A percentile compares a stretch with the other conserved stretches of the same genome.
Conservation (phyloP, 2,329 filamentous ascomycete genomes). For the Microsporum canis region DNA sequence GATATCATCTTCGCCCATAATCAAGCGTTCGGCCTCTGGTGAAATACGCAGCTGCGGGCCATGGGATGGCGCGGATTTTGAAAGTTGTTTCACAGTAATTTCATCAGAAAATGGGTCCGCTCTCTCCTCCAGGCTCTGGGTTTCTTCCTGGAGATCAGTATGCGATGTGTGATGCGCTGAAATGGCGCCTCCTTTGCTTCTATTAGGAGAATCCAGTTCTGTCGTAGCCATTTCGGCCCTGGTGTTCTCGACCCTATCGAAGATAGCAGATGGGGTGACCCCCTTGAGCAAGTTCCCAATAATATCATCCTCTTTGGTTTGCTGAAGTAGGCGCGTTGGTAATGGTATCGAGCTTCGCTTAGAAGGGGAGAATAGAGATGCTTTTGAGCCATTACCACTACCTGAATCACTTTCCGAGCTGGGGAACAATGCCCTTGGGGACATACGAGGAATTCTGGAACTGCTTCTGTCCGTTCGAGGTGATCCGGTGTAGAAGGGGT, state of each 20-base stretch:
- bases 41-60: constrained; percentile 16
- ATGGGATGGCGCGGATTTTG: constrained; percentile 5
- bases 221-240: not conserved
- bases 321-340: constrained; percentile 11
- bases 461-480: not conserved
- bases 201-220: not conserved
- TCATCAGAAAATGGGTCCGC: not conserved
- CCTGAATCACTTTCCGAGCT: not conserved
- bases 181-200: not conserved
- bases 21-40: constrained; percentile 16
- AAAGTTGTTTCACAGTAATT: constrained; percentile 14
- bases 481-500: not conserved
- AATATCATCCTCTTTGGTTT: not conserved
- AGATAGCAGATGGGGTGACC: not conserved
- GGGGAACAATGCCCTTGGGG: constrained; percentile 6
- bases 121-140: not conserved
- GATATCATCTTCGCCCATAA: constrained; percentile 11
- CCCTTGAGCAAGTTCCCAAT: not conserved
- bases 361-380: constrained; percentile 9
- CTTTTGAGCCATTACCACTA: not conserved
- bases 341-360: constrained; percentile 15
- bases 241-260: not conserved
- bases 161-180: not conserved
- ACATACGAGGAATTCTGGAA: constrained; percentile 13
- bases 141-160: not conserved